Base-by-base conservation (phyloP, 2,329 filamentous ascomycete genomes). In the Aspergillus quadricinctus region DNA sequence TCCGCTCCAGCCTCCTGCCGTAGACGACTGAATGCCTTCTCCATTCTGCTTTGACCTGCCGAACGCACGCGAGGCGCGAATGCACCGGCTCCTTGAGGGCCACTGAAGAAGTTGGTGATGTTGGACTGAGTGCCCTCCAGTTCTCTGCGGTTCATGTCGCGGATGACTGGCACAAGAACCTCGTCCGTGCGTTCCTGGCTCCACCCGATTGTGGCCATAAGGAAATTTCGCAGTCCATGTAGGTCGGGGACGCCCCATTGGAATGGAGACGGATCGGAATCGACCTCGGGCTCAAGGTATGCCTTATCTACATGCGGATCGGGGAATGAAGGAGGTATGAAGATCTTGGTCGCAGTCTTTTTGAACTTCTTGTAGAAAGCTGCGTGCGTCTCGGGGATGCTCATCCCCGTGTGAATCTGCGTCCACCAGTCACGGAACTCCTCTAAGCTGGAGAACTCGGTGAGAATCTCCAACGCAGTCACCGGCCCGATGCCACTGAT, bases 161-260 rank as follows among this genome's bases (percentile, higher is more conserved):
- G 83, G 61, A 99, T 94, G 1, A 99, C 95, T 0, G 94, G 94
- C 1, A 99, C 90, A 1, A 99, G 83, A 2, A 99, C 89, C 73
- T 99, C 94, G 67, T 99, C 94, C 0, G 93, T 97, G 7, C 92
- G 82, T 72, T 97, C 93, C 71, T 89, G 87, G 54, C 81, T 86
- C 94, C 94, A 99, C 0, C 94, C 94, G 64, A 99, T 90, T 1
- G 93, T 97, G 1, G 84, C 79, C 89, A 95, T 96, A 40, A 99
- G 79, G 67, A 94, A 99, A 27, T 82, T 80, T 6, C 95, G 80
- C 59, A 99, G 77, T 0, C 90, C 90, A 58, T 94, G 90, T 0
- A 99, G 81, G 69, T 99, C 93, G 0, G 94, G 94, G 0, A 97
- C 89, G 29, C 94, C 94, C 94, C 95, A 99, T 71, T 94, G 89